phyloP scores from a whole-genome alignment of 2,329 filamentous ascomycete genomes.

The Arthrobotrys pseudoclavata region DNA sequence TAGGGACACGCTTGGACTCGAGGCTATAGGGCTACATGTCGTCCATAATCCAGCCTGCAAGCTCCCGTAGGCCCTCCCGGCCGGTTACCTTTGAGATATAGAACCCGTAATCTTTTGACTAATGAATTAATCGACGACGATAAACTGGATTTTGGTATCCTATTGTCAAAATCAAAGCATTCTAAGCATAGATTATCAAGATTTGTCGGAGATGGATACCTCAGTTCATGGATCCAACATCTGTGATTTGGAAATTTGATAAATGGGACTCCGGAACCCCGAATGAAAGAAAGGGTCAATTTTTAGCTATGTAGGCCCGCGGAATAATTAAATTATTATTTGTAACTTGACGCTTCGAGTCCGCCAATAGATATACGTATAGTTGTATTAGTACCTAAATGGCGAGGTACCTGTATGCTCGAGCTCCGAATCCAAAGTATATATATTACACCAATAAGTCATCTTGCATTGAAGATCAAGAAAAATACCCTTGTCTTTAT shows the following conservation, averaged over 20 bases:
- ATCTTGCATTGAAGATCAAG: conserved; percentile 12
- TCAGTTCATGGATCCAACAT: background rate
- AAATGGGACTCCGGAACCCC: too few species aligned
- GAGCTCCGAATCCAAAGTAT: background rate
- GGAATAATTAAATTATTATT: background rate
- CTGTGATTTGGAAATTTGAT: conserved; percentile 1
- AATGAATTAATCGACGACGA: background rate
- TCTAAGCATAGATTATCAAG: background rate
- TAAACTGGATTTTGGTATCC: background rate
- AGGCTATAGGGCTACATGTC: background rate
- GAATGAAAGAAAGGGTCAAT: too few species aligned
- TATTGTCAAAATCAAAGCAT: too few species aligned
- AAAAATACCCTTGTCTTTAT: conserved; percentile 2
- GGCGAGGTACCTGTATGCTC: background rate
- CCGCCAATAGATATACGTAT: background rate
- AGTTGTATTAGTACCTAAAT: background rate
- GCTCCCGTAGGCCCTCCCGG: background rate
- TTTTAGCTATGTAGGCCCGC: background rate
- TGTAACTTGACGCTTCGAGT: background rate
- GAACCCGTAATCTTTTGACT: background rate
- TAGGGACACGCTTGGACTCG: background rate
- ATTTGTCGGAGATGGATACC: conserved; percentile 4
- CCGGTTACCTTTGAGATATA: background rate
- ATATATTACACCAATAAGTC: background rate
- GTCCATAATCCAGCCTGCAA: background rate